A percentile compares a stretch with the other conserved stretches of the same genome.
These are phyloP conservation scores for Microcyclospora pomicola DNA, from an alignment of 2,329 filamentous ascomycete genomes.

Conservation along the genomic window DNA sequence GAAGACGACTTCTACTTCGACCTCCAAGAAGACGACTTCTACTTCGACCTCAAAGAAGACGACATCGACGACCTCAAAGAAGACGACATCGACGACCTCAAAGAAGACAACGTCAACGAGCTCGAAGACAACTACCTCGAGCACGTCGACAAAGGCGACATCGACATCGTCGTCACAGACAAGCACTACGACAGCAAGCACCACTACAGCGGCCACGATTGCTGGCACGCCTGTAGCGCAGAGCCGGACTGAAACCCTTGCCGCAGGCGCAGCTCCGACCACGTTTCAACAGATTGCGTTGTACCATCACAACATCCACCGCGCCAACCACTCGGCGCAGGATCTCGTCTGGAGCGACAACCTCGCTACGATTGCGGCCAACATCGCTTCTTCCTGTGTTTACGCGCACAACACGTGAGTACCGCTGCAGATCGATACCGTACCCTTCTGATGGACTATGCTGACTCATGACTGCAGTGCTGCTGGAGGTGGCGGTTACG, in stretches of 20 bases:
- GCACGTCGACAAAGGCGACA: neutral
- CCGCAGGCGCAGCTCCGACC: slow-evolving; percentile 3
- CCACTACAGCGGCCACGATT: too few species aligned
- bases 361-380: slow-evolving; percentile 50
- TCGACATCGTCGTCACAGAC: too few species aligned
- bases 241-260: too few species aligned
- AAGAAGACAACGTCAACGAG: too few species aligned
- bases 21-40: too few species aligned
- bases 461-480: slow-evolving; percentile 25
- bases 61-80: too few species aligned
- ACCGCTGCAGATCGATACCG: slow-evolving; percentile 8
- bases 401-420: slow-evolving; percentile 66
- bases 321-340: slow-evolving; percentile 63
- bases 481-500: slow-evolving; percentile 53
- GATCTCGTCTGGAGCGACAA: slow-evolving; percentile 51
- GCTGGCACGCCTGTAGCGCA: too few species aligned
- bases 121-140: too few species aligned
- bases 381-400: slow-evolving; percentile 51
- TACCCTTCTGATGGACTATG: neutral
- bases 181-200: too few species aligned
- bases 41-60: too few species aligned
- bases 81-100: too few species aligned
- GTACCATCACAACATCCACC: slow-evolving; percentile 74
- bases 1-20: too few species aligned
- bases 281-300: slow-evolving; percentile 34